Evolutionary conservation across 2,329 filamentous ascomycete genomes (phyloP), one percentile per base, ranked within the genome.

Genomic region (Tolypocladium pustulatum): DNA sequence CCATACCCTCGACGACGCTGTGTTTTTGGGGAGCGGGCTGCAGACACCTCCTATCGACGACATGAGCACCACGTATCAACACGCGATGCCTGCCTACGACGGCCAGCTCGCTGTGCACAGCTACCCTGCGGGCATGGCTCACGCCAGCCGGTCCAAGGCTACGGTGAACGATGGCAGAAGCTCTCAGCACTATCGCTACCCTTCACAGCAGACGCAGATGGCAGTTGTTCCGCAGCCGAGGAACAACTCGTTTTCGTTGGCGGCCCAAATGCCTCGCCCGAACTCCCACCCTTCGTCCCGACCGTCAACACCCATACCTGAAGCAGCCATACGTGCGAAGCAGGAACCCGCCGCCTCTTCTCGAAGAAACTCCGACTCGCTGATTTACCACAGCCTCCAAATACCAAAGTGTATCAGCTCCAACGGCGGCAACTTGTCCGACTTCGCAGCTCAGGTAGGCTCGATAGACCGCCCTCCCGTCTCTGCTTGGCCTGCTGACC

Each of bases 391-490:
- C 68, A 84, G 81, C 67, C 77, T 93, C 41, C 84, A 88, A 66
- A 86, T 95, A 46, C 90, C 91, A 8, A 76, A 79, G 52, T 87
- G 89, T 41, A 91, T 96, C 68, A 91, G 87, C 66, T 79, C 85
- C 38, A 85, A 81, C 65, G 88, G 89, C 53, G 89, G 90, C 9
- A 92, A 83, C 67, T 72, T 96, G 64, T 82, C 90, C 12, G 89
- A 94, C 67, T 91, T 96, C 71, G 89, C 90, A 57, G 90, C 91
- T 59, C 84, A 91, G 80, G 89, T 92, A 73, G 65, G 78, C 71
- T 55, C 17, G n/a, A 32, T 40, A 17, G 20, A 5, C 12, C 17
- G 4, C 37, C 20, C 15, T 46, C 34, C 20, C 10, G 13, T 12
- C 57, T 17, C 54, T 57, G 20, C 49, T 54, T 41, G n/a, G 10